phyloP scores from a whole-genome alignment of 108 stramenopile genomes.

The Pseudonitzschia delicatissima region DNA sequence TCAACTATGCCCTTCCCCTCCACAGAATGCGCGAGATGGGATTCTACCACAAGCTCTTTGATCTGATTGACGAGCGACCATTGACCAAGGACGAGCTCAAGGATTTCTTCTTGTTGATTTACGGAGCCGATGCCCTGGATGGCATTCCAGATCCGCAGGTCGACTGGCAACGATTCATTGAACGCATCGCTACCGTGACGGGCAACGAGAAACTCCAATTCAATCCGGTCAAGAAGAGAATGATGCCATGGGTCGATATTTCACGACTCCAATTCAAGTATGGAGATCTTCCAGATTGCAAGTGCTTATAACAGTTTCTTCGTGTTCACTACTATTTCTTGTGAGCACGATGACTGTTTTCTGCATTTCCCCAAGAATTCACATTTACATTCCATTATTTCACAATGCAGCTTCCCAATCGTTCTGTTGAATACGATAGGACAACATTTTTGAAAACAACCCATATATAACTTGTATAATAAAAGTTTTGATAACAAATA shows the following conservation, averaged over 20 bases:
- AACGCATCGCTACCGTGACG: constrained; percentile 23
- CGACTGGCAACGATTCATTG: constrained; percentile 36
- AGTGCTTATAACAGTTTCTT: no score
- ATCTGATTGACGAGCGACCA: constrained; percentile 67
- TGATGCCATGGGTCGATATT: constrained; percentile 33
- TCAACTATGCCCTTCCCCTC: constrained; percentile 60
- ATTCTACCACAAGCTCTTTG: constrained; percentile 46
- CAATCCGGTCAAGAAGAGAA: constrained; percentile 38
- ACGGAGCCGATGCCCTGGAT: constrained; percentile 52
- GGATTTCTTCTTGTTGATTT: constrained; percentile 55
- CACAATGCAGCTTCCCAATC: no score
- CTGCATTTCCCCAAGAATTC: no score
- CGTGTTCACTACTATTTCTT: no score
- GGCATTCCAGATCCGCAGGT: constrained; percentile 28
- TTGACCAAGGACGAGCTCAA: constrained; percentile 56
- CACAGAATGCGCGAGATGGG: constrained; percentile 75
- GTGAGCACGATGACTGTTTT: no score
- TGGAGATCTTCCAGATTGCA: no score
- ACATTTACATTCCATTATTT: no score
- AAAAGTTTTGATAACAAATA: no score
- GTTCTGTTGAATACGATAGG: no score
- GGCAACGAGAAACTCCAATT: constrained; percentile 34
- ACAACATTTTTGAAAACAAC: no score
- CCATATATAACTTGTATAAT: no score
- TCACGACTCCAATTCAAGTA: no score